These are phyloP conservation scores for Neofusicoccum laricinum DNA, from an alignment of 2,329 filamentous ascomycete genomes.

Conservation along the genomic window DNA sequence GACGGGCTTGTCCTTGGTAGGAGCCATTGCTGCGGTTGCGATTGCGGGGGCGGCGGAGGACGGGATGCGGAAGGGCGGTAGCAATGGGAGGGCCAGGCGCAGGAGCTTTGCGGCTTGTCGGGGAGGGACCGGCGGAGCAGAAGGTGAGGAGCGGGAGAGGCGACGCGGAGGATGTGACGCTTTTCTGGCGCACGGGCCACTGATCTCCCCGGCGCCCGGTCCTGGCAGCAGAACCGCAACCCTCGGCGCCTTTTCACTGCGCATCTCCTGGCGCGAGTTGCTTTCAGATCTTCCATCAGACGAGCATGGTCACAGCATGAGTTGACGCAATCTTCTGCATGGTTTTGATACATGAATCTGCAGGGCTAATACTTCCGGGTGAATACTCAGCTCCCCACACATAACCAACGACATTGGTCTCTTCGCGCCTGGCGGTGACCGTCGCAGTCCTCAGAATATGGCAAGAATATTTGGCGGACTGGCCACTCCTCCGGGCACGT, in stretches of 20 bases:
- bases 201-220: background rate
- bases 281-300: too few relatives aligned
- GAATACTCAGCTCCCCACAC: too few relatives aligned
- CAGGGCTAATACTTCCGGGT: too few relatives aligned
- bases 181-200: conserved; percentile 9
- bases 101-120: background rate
- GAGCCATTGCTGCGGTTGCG: conserved; percentile 5
- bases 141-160: background rate
- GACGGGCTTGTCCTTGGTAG: conserved; percentile 12
- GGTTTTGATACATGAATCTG: too few relatives aligned
- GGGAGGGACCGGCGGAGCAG: background rate
- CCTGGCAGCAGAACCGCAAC: too few relatives aligned
- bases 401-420: too few relatives aligned
- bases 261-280: too few relatives aligned
- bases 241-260: too few relatives aligned
- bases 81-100: background rate
- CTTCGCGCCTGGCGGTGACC: too few relatives aligned
- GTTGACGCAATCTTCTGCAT: too few relatives aligned
- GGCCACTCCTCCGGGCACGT: conserved; percentile 37
- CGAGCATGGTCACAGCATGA: too few relatives aligned
- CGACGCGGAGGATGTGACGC: conserved; percentile 13
- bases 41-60: background rate
- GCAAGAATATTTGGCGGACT: conserved; percentile 30
- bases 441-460: conserved; percentile 1
- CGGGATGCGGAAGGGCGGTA: background rate